Percentiles rank a stretch among this genome's conserved stretches.
Evolutionary conservation across 208 protist species (phyloP).

Genomic region (Leishmania aethiopica): DNA sequence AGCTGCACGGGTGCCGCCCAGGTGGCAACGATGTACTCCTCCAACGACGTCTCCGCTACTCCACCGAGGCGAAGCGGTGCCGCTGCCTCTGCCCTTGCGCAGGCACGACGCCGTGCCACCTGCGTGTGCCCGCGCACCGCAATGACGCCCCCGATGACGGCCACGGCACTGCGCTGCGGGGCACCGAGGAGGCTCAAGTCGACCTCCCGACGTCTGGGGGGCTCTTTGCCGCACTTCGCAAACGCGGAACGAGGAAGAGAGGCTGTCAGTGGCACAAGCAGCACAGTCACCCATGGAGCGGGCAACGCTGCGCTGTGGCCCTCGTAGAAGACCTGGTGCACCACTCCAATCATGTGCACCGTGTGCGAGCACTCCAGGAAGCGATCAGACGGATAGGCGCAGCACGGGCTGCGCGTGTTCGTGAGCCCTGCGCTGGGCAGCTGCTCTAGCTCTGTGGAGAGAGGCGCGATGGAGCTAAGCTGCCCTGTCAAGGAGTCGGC

Average conservation of each 20-base stretch:
- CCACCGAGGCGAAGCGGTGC: not conserved
- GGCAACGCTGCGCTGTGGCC: constrained; percentile 18
- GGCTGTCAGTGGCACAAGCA: constrained; percentile 8
- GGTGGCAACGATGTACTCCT: constrained; percentile 36
- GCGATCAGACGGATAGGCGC: constrained; percentile 21
- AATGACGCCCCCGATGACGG: constrained; percentile 35
- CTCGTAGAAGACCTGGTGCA: constrained; percentile 47
- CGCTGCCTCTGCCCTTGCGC: not conserved
- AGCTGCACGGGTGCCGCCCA: constrained; percentile 12
- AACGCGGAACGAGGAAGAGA: not conserved
- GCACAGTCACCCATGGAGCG: constrained; percentile 39
- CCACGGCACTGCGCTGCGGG: not conserved
- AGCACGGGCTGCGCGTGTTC: not conserved
- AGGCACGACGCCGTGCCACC: constrained; percentile 9
- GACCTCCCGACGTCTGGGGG: constrained; percentile 7
- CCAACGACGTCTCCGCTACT: constrained; percentile 3
- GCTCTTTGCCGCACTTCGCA: not conserved
- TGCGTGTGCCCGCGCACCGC: constrained; percentile 28
- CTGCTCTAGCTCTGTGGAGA: not conserved
- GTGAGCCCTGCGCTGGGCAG: constrained; percentile 5
- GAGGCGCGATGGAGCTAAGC: not conserved
- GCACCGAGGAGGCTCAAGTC: constrained; percentile 9
- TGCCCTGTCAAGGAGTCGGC: not conserved
- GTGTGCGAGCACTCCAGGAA: constrained; percentile 18
- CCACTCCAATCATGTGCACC: constrained; percentile 36